phyloP scores from a whole-genome alignment of 2,329 filamentous ascomycete genomes.

The Annulohypoxylon truncatum region DNA sequence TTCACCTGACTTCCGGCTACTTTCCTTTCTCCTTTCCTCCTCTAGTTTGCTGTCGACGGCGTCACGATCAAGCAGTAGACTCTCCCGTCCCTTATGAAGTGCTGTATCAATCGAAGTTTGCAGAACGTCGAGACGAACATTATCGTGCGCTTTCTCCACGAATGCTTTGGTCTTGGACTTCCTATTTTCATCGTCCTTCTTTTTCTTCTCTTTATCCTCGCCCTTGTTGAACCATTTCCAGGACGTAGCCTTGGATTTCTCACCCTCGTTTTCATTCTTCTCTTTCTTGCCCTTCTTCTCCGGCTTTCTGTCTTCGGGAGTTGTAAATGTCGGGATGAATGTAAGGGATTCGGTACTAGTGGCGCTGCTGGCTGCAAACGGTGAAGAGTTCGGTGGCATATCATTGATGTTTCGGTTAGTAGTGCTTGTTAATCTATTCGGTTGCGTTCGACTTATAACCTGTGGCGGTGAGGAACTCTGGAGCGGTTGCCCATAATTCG shows the following conservation, averaged over 20 bases:
- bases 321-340: conserved; percentile 77
- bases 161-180: conserved; percentile 72
- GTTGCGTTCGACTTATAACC: conserved; percentile 39
- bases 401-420: conserved; percentile 69
- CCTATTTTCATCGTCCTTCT: conserved; percentile 70
- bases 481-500: conserved; percentile 50
- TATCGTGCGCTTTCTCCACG: conserved; percentile 75
- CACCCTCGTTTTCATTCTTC: conserved; percentile 69
- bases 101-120: conserved; percentile 85
- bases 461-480: conserved; percentile 44
- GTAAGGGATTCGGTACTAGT: conserved; percentile 80
- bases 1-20: conserved; percentile 76
- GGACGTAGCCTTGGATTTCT: conserved; percentile 74
- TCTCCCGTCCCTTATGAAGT: conserved; percentile 78
- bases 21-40: conserved; percentile 86
- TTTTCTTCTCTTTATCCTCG: conserved; percentile 79
- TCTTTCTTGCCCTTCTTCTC: conserved; percentile 84
- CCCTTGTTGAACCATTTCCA: conserved; percentile 80
- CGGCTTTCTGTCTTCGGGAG: conserved; percentile 74
- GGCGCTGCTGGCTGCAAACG: conserved; percentile 74
- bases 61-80: conserved; percentile 84
- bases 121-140: conserved; percentile 83
- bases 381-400: conserved; percentile 72
- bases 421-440: conserved; percentile 50
- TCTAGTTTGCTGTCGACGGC: conserved; percentile 76